Evolutionary conservation across 2,329 filamentous ascomycete species (phyloP).

Genomic region (Penicillium crustosum): DNA sequence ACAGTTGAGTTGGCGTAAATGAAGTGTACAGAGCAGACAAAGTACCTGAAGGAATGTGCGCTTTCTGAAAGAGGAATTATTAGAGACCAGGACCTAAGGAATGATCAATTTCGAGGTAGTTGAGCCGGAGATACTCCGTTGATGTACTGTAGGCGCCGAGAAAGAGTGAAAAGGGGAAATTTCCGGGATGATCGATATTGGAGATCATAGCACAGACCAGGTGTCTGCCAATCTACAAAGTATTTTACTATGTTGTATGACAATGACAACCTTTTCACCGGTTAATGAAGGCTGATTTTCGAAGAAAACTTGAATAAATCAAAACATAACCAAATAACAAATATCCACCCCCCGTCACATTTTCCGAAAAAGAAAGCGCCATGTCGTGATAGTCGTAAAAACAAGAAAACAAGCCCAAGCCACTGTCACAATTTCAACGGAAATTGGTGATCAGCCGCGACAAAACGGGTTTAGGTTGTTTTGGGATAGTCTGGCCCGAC

Average conservation of each 20-base stretch:
- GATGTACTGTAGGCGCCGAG: constrained; percentile 1
- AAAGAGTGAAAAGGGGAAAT: background rate
- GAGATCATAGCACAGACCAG: background rate
- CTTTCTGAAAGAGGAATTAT: background rate
- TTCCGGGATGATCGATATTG: background rate
- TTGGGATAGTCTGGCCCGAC: constrained; percentile 13
- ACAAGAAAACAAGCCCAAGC: constrained; percentile 11
- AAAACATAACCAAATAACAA: background rate
- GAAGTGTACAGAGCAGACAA: background rate
- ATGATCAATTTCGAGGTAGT: background rate
- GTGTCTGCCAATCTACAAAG: background rate
- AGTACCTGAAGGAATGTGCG: background rate
- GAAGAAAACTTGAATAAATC: background rate
- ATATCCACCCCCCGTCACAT: background rate
- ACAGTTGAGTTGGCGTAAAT: background rate
- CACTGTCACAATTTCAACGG: constrained; percentile 14
- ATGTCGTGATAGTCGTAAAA: constrained; percentile 13
- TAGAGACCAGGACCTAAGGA: background rate
- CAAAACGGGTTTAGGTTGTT: constrained; percentile 36
- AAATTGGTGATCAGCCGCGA: constrained; percentile 40
- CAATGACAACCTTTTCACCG: background rate
- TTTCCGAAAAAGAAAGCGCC: constrained; percentile 1
- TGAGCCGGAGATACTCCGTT: background rate
- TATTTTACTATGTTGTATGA: background rate
- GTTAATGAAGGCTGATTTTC: background rate